A percentile compares a stretch with the other conserved stretches of the same genome.
Evolutionary conservation across 495 filamentous ascomycete genomes (phyloP).

Genomic region (Pseudomonodictys pantanalensis): DNA sequence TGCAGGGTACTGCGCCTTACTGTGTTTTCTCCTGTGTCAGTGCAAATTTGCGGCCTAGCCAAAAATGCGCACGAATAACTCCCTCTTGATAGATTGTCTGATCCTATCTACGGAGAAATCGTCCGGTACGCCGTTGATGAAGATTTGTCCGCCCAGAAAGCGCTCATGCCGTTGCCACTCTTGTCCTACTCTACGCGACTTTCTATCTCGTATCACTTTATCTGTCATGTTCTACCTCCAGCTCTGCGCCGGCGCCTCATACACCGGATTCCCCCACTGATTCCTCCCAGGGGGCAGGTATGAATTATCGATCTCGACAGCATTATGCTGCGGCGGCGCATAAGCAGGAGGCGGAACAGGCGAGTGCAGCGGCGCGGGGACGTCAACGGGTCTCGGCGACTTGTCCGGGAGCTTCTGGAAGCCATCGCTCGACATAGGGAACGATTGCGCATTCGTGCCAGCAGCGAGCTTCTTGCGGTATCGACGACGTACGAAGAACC

Average conservation of each 20-base stretch:
- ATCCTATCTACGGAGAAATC: too few species aligned
- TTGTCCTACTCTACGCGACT: too few species aligned
- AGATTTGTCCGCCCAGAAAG: too few species aligned
- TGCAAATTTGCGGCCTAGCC: too few species aligned
- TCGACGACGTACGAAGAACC: constrained; percentile 22
- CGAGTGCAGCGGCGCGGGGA: constrained; percentile 16
- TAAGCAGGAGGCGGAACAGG: constrained; percentile 3
- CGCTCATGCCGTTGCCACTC: too few species aligned
- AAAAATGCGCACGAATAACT: too few species aligned
- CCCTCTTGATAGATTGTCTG: too few species aligned
- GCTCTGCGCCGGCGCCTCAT: constrained; percentile 22
- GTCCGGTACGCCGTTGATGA: too few species aligned
- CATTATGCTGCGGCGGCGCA: background rate
- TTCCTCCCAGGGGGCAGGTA: constrained; percentile 13
- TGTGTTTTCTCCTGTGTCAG: too few species aligned
- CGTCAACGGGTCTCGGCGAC: constrained; percentile 24
- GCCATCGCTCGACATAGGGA: constrained; percentile 18
- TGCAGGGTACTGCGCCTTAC: too few species aligned
- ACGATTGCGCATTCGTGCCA: background rate
- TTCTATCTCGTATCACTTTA: too few species aligned
- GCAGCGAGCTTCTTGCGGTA: constrained; percentile 23
- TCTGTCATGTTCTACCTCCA: too few species aligned
- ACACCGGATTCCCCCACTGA: constrained; percentile 24
- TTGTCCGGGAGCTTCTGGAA: constrained; percentile 26
- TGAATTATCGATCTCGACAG: constrained; percentile 15